Base-by-base conservation (phyloP, 1,284 basidiomycete species). In the Volvariella surrecta region DNA sequence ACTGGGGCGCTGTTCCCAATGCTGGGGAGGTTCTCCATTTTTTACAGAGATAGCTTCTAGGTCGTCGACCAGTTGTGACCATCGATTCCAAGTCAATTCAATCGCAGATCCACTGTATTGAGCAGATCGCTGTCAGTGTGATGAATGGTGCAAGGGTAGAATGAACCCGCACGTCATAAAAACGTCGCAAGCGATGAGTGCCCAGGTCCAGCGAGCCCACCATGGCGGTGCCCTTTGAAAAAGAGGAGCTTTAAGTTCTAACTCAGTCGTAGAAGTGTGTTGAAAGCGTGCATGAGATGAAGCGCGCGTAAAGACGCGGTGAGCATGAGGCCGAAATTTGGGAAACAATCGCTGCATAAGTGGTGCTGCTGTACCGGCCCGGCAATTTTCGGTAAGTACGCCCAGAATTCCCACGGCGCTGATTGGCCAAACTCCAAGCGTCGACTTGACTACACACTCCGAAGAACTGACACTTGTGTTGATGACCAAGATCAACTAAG, bases 1-100 rank as follows among this genome's bases (percentile, higher is more conserved):
- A 13, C 54, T 41, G 8, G 68, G 67, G 10, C 64, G 62, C 6
- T 56, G 55, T 11, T 55, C 58, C 44, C 56, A 62, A 30, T 51
- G 45, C 20, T 40, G 22, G 40, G 20, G 18, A 19, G 37, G 18
- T 21, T 18, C 20, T 41, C 19, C 34, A 9, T 9, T 17, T 35
- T 48, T 48, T 16, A 50, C 50, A 1, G 44, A 47, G 8, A 51
- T 40, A 8, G 38, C 47, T 45, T 57, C 49, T 13, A 51, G 44
- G 39, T 58, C 52, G 4, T 50, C 41, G n/a, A 50, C 52, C 2
- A 52, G 50, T 18, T 37, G 48, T 4, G 57, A 50, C 58, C 58
- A 60, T 21, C 53, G 52, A 20, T 56, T 58, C 49, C 54, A 60
- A 2, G 58, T 60, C 17, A 60, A 50, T 8, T 60, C 58, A 31